Base-by-base conservation (phyloP, 192 early-diverging fungal species). In the Coemansia sp. region DNA sequence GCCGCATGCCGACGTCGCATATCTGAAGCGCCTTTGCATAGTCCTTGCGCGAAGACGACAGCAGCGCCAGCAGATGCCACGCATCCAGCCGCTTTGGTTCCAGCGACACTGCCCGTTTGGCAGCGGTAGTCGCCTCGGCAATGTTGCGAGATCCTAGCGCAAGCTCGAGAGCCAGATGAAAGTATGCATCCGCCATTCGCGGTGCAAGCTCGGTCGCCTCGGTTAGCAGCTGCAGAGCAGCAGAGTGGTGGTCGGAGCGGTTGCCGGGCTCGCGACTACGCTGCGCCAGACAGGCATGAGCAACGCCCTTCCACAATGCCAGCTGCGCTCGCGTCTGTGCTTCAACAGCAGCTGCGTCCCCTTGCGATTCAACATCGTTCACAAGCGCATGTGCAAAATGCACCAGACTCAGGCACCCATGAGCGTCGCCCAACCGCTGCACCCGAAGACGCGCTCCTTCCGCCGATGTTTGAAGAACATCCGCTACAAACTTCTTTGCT, bases 61-160 rank as follows among this genome's bases (percentile, higher is more conserved):
- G 64, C 50, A 90, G 73, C 7, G 71, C 86, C 24, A 92, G 55
- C n/a, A 92, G 67, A 58, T 92, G 86, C 88, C 88, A 92, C 10
- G 89, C 86, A 27, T 85, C 81, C 33, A 88, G 72, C 41, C 88
- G 80, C 8, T 62, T 58, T 0, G 83, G 52, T 24, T 85, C 76
- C 39, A 86, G 53, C 25, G 60, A 64, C 19, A 88, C 55, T 4
- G 84, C 83, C 33, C 82, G 74, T 53, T 80, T 85, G 3, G 84
- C 72, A 13, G 77, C 55, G 14, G 53, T 44, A 9, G 83, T 81
- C 6, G 90, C 88, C 30, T 80, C 73, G 7, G 68, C 27, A 21
- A 87, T 77, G 30, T 89, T 82, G 15, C 87, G 81, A 1, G 71
- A 62, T 57, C 83, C 87, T 21, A 84, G 67, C 6, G 88, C 89